phyloP scores from a whole-genome alignment of 805 yeast genomes.

The Nakazawaea anatomiae region DNA sequence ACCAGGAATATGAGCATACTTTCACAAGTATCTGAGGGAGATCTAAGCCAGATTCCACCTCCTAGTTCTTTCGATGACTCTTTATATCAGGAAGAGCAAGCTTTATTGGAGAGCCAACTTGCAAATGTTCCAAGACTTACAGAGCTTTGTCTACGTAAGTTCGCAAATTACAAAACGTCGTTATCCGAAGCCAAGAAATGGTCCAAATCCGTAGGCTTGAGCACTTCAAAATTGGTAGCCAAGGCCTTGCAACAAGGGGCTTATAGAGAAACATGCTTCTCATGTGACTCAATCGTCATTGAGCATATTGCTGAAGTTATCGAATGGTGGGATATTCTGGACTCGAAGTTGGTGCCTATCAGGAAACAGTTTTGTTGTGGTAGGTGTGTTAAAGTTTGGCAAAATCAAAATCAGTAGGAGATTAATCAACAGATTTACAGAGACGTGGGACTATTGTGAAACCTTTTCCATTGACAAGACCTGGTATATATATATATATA shows the following conservation, averaged over 20 bases:
- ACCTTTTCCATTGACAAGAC: no score
- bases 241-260: slow-evolving; percentile 48
- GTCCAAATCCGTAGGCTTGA: slow-evolving; percentile 41
- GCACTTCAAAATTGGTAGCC: slow-evolving; percentile 39
- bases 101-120: slow-evolving; percentile 12
- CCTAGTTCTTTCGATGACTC: slow-evolving; percentile 1
- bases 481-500: no score
- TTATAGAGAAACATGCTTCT: slow-evolving; percentile 46
- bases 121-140: slow-evolving; percentile 38
- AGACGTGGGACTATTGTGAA: no score
- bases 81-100: slow-evolving; percentile 18
- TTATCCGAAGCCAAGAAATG: slow-evolving; percentile 48
- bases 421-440: no score
- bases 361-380: slow-evolving; percentile 52
- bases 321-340: slow-evolving; percentile 65
- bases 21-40: slow-evolving; percentile 16
- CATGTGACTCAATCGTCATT: slow-evolving; percentile 40
- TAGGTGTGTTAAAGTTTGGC: slow-evolving; percentile 34
- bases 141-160: slow-evolving; percentile 39
- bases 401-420: slow-evolving; percentile 4
- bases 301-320: slow-evolving; percentile 53
- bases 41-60: not conserved
- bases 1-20: slow-evolving; percentile 25
- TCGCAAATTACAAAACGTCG: slow-evolving; percentile 48
- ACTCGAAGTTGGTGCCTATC: slow-evolving; percentile 44